A percentile compares a stretch with the other conserved stretches of the same genome.
Evolutionary conservation across 345 rosid species (phyloP).

Genomic region (Aquilaria sinensis): DNA sequence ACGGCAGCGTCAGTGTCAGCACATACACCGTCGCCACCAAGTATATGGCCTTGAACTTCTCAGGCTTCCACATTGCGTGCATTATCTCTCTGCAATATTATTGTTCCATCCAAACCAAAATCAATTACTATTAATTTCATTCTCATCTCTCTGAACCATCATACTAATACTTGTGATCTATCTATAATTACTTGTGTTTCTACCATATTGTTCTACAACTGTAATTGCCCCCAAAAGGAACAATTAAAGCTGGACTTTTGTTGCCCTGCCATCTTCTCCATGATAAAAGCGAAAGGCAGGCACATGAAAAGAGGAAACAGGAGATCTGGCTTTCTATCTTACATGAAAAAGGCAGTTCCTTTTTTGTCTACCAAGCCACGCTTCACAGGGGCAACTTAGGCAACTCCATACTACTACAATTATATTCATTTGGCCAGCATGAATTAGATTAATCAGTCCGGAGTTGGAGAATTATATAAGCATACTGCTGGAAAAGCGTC

Average conservation of each 20-base stretch:
- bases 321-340: constrained; percentile 29
- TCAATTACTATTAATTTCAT: background rate
- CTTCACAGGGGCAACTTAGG: constrained; percentile 23
- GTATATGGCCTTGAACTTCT: constrained; percentile 93
- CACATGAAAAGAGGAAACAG: constrained; percentile 12
- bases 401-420: background rate
- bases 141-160: background rate
- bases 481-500: too few relatives aligned
- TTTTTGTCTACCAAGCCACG: constrained; percentile 44
- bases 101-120: too few relatives aligned
- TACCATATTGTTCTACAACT: too few relatives aligned
- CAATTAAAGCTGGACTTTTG: constrained; percentile 16
- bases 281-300: constrained; percentile 32
- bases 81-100: constrained; percentile 65
- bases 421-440: too few relatives aligned
- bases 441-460: too few relatives aligned
- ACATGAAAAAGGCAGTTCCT: constrained; percentile 20
- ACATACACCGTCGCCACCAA: constrained; percentile 82
- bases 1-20: constrained; percentile 89
- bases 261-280: constrained; percentile 5
- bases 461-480: too few relatives aligned
- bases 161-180: too few relatives aligned
- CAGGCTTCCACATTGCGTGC: constrained; percentile 99
- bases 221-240: too few relatives aligned
- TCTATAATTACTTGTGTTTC: too few relatives aligned